Percentiles rank a stretch among this genome's conserved stretches.
These are phyloP conservation scores for Blastocystis sp. DNA, from an alignment of 352 stramenopile genomes.

Conservation along the genomic window DNA sequence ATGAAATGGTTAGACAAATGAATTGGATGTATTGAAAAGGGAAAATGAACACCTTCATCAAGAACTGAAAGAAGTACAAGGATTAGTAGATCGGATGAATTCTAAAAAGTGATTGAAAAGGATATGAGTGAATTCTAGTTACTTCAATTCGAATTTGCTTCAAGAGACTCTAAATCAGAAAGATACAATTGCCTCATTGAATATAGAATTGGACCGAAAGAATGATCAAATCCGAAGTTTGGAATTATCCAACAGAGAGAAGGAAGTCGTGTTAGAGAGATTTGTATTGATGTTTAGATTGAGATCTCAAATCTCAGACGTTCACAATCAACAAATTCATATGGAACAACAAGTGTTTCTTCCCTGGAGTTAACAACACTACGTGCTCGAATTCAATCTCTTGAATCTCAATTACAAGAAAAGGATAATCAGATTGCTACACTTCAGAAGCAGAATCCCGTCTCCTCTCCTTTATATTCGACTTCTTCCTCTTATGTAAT, in stretches of 20 bases:
- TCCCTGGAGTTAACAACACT: neutral
- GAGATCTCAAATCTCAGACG: neutral
- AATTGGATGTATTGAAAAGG: neutral
- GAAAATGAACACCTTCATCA: conserved; percentile 20
- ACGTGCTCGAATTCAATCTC: neutral
- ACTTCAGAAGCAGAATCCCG: neutral
- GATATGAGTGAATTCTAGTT: neutral
- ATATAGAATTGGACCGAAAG: neutral
- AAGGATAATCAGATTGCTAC: neutral
- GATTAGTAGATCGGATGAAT: neutral
- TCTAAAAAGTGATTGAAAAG: neutral
- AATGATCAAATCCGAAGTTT: neutral
- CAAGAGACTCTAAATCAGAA: neutral
- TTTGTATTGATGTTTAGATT: neutral
- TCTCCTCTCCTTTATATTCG: neutral
- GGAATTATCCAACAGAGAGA: neutral
- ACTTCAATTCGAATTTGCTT: neutral
- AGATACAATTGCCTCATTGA: neutral
- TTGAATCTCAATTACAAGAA: neutral
- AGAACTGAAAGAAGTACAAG: neutral
- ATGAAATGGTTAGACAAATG: neutral
- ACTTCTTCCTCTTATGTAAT: neutral
- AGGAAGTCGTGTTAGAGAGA: neutral
- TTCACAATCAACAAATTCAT: no score
- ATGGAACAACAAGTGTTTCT: no score